phyloP scores from a whole-genome alignment of 129 eudicot genomes.

The Flaveria sonorensis region DNA sequence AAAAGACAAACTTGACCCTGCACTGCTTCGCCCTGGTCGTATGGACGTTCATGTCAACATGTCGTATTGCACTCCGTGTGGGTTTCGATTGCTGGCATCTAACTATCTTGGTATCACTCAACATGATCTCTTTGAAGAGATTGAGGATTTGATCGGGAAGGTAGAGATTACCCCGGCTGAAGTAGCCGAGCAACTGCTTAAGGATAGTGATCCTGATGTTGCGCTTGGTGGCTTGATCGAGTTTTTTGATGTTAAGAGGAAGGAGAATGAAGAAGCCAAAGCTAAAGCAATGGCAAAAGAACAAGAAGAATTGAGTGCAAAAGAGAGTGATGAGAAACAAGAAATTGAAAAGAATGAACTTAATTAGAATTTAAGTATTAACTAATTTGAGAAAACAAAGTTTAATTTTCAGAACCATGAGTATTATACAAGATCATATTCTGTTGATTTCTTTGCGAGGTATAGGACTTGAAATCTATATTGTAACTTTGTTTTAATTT shows the following conservation, averaged over 20 bases:
- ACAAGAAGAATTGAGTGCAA: slow-evolving; percentile 8
- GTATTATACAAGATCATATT: background rate
- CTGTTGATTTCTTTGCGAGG: background rate
- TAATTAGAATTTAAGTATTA: background rate
- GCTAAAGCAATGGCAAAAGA: background rate
- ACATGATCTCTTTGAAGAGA: slow-evolving; percentile 44
- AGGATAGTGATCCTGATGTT: slow-evolving; percentile 42
- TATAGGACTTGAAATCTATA: background rate
- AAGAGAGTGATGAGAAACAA: slow-evolving; percentile 1
- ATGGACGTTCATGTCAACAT: slow-evolving; percentile 83
- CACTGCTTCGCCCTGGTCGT: slow-evolving; percentile 74
- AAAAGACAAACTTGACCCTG: slow-evolving; percentile 71
- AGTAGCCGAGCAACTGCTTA: slow-evolving; percentile 70
- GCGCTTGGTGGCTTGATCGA: slow-evolving; percentile 47
- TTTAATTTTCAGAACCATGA: background rate
- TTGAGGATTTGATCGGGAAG: slow-evolving; percentile 43
- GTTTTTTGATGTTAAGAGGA: slow-evolving; percentile 47
- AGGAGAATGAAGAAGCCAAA: slow-evolving; percentile 30
- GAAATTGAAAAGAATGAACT: background rate
- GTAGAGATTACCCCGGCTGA: slow-evolving; percentile 67
- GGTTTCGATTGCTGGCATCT: slow-evolving; percentile 50
- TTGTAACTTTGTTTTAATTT: background rate
- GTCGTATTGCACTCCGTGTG: slow-evolving; percentile 67
- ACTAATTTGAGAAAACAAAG: background rate
- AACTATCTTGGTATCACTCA: slow-evolving; percentile 56